phyloP scores from a whole-genome alignment of 352 stramenopile species.

The Phytophthora kernoviae region DNA sequence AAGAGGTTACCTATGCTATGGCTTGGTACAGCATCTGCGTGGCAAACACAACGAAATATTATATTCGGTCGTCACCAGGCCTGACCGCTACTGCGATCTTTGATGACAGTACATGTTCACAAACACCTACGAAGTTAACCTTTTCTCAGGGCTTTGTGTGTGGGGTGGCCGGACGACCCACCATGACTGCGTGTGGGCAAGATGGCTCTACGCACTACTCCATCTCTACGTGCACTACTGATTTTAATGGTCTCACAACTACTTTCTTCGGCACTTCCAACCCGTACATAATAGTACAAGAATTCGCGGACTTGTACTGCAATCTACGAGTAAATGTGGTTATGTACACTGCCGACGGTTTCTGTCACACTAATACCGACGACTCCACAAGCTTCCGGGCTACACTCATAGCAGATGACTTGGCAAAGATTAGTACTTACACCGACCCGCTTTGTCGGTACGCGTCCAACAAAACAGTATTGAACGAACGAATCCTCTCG shows the following conservation, averaged over 20 bases:
- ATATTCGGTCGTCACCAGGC: not conserved
- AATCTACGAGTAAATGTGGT: not conserved
- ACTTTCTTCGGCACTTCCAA: constrained; percentile 3
- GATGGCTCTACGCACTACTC: constrained; percentile 4
- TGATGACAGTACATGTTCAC: constrained; percentile 4
- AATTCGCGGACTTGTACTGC: constrained; percentile 5
- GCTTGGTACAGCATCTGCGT: not conserved
- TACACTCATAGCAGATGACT: constrained; percentile 1
- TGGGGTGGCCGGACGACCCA: not conserved
- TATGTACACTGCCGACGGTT: constrained; percentile 4
- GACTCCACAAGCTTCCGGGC: constrained; percentile 13
- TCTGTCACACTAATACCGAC: constrained; percentile 4
- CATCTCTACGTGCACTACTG: constrained; percentile 1
- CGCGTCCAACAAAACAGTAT: too few species aligned
- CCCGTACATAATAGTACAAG: constrained; percentile 8
- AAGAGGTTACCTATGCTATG: constrained; percentile 2
- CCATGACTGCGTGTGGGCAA: not conserved
- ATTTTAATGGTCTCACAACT: not conserved
- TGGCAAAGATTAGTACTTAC: constrained; percentile 11
- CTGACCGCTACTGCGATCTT: constrained; percentile 5
- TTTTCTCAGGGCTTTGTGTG: constrained; percentile 5
- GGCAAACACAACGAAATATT: not conserved
- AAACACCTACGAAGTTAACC: constrained; percentile 2
- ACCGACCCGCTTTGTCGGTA: constrained; percentile 6
- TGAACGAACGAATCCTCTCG: too few species aligned